Evolutionary conservation across 2,329 filamentous ascomycete genomes (phyloP).

Genomic region (Scleromitrula shiraiana): DNA sequence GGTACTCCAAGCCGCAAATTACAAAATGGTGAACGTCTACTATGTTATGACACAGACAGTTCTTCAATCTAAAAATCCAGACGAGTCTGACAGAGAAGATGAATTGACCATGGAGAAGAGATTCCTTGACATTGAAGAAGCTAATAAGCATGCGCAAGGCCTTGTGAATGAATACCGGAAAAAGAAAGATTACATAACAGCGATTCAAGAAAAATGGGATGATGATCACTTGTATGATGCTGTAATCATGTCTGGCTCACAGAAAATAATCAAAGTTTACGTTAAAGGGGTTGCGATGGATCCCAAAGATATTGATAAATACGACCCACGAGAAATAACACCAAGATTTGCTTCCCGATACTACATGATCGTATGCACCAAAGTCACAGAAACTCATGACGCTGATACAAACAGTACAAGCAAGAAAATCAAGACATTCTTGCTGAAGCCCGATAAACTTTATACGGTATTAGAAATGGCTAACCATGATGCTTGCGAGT

Average conservation of each 20-base stretch:
- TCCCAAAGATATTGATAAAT: neutral
- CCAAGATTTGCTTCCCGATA: neutral
- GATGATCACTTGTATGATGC: neutral
- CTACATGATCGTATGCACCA: conserved; percentile 1
- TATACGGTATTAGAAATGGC: conserved; percentile 14
- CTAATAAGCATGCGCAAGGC: conserved; percentile 6
- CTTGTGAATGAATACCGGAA: conserved; percentile 1
- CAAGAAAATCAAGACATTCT: neutral
- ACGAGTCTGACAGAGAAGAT: neutral
- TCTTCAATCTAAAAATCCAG: neutral
- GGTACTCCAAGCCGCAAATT: neutral
- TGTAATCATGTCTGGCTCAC: neutral
- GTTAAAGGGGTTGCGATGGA: neutral
- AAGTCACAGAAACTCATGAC: neutral
- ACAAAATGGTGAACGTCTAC: conserved; percentile 8
- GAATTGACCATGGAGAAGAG: neutral
- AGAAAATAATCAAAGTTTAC: neutral
- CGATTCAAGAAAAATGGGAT: conserved; percentile 1
- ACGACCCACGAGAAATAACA: neutral
- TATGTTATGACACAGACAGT: neutral
- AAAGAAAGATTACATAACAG: neutral
- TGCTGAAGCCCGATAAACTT: neutral
- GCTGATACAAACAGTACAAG: neutral
- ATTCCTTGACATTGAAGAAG: conserved; percentile 2
- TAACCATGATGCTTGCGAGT: conserved; percentile 15